phyloP scores from a whole-genome alignment of 345 rosid genomes.

The Bruguiera gymnorhiza region DNA sequence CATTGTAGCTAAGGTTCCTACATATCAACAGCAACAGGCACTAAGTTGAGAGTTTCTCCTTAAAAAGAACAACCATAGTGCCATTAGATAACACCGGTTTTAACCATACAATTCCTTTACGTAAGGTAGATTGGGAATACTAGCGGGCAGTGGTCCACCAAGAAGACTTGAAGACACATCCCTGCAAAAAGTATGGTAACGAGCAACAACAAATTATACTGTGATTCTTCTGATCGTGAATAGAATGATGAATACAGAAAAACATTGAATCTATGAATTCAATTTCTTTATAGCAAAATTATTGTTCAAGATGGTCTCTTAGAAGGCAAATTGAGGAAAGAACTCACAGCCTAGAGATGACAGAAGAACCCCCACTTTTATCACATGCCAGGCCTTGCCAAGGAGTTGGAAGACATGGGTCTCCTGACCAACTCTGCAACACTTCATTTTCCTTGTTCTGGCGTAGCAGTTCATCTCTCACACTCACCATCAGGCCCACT shows the following conservation, averaged over 20 bases:
- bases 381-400: slow-evolving; percentile 55
- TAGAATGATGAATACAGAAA: not conserved
- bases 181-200: slow-evolving; percentile 29
- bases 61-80: not conserved
- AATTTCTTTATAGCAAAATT: no score
- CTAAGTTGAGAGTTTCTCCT: not conserved
- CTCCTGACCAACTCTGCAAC: slow-evolving; percentile 55
- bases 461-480: slow-evolving; percentile 31
- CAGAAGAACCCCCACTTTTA: slow-evolving; percentile 21
- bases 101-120: slow-evolving; percentile 48
- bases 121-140: slow-evolving; percentile 30
- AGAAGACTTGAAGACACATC: slow-evolving; percentile 39
- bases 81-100: not conserved
- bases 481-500: slow-evolving; percentile 40
- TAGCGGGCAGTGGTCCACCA: slow-evolving; percentile 38
- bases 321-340: not conserved
- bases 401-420: slow-evolving; percentile 51
- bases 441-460: slow-evolving; percentile 24
- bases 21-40: slow-evolving; percentile 3
- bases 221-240: not conserved
- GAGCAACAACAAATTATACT: no score
- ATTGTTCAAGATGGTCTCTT: no score
- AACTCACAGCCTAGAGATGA: slow-evolving; percentile 50
- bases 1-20: slow-evolving; percentile 60
- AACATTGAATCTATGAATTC: no score